Evolutionary conservation across 305 asterid genomes (phyloP).

Genomic region (Stenogyne calaminthoides): DNA sequence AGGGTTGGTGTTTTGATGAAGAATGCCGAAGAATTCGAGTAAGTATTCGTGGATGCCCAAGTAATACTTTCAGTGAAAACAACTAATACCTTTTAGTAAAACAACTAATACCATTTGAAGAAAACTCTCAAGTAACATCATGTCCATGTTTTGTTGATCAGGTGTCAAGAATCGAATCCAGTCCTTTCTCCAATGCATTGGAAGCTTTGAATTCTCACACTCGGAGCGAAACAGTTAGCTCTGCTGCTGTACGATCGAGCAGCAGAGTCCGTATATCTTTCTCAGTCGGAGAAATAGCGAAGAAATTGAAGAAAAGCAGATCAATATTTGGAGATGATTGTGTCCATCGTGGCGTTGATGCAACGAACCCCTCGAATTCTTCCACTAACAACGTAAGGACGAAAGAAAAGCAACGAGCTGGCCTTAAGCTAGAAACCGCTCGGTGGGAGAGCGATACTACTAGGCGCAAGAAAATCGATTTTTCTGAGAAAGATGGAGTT

Average conservation of each 20-base stretch:
- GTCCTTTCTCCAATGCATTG: slow-evolving; percentile 59
- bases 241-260: slow-evolving; percentile 7
- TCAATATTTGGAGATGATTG: slow-evolving; percentile 27
- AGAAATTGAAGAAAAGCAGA: slow-evolving; percentile 26
- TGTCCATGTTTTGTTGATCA: slow-evolving; percentile 41
- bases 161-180: slow-evolving; percentile 36
- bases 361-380: slow-evolving; percentile 19
- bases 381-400: slow-evolving; percentile 10
- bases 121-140: neutral
- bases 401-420: slow-evolving; percentile 24
- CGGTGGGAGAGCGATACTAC: slow-evolving; percentile 16
- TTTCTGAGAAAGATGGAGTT: slow-evolving; percentile 37
- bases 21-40: slow-evolving; percentile 46
- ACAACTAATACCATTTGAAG: neutral
- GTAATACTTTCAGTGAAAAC: too few relatives aligned
- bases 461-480: slow-evolving; percentile 41
- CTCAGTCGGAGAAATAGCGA: slow-evolving; percentile 38
- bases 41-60: slow-evolving; percentile 17
- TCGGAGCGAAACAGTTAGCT: slow-evolving; percentile 34
- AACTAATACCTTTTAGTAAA: too few relatives aligned
- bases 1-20: slow-evolving; percentile 35
- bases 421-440: slow-evolving; percentile 14
- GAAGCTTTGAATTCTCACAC: slow-evolving; percentile 40
- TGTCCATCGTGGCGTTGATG: slow-evolving; percentile 24
- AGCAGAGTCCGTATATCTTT: slow-evolving; percentile 18